These are phyloP conservation scores for Chromera velia DNA, from an alignment of 73 alveolate genomes.

Conservation along the genomic window DNA sequence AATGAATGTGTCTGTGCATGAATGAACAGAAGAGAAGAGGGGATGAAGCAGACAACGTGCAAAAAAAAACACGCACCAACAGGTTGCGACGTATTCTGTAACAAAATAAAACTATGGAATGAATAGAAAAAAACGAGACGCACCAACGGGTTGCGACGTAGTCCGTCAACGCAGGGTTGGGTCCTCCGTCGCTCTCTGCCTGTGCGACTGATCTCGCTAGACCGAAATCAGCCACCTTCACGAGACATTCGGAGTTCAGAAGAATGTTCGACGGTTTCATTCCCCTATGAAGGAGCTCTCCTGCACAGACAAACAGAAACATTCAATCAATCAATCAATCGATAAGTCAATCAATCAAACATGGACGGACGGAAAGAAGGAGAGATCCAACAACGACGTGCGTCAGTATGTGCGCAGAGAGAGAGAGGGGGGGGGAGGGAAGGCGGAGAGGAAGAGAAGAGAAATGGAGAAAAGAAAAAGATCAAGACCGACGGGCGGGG, in stretches of 20 bases:
- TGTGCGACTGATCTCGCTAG: not conserved
- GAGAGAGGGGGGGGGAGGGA: not conserved
- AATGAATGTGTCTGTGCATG: too few species aligned
- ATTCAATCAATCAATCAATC: too few species aligned
- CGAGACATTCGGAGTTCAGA: conserved; percentile 48
- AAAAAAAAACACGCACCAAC: too few species aligned
- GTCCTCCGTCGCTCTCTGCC: too few species aligned
- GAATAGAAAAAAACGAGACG: too few species aligned
- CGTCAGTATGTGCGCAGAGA: not conserved
- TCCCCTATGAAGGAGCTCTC: conserved; percentile 51
- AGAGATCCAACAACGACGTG: not conserved
- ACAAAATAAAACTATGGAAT: too few species aligned
- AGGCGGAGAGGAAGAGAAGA: not conserved
- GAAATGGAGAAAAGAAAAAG: not conserved
- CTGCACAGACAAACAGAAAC: conserved; percentile 1
- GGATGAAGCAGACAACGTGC: too few species aligned
- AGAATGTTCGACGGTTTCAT: conserved; percentile 51
- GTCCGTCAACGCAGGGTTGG: conserved; percentile 1
- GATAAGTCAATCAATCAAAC: not conserved
- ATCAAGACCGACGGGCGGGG: not conserved
- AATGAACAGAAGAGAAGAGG: not conserved
- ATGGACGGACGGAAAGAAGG: not conserved
- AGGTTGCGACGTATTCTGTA: too few species aligned
- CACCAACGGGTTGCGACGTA: conserved; percentile 45
- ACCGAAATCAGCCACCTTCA: not conserved